Base-by-base conservation (phyloP, 169 alveolate genomes). In the Amoebophrya sp. region DNA sequence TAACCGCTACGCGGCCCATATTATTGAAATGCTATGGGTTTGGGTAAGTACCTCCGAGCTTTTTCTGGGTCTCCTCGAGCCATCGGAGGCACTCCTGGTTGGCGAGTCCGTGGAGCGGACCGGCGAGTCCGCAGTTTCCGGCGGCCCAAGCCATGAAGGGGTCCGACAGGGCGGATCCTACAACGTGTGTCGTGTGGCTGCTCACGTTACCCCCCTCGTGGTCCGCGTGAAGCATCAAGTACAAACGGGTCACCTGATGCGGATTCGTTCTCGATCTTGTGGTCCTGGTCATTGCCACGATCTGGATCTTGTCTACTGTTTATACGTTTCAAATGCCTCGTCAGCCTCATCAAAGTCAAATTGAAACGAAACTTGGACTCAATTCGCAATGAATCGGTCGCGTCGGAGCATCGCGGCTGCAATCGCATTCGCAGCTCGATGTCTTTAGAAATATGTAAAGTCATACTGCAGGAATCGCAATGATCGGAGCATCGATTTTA, bases 31-130 rank as follows among this genome's bases (percentile, higher is more conserved):
- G 89, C 50, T 91, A 97, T 50, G 88, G 91, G 29, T 94, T 94
- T 89, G 94, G 90, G 69, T 93, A 93, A 48, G 89, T 89, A n/a
- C 96, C 96, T 90, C 97, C 96, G 90, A 96, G 94, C 40, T 95
- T 91, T 69, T 94, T 92, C 92, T 93, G 90, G 93, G 96, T 92
- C 29, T 94, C 96, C 29, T 95, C 93, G 41, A 97, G 92, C 98
- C 98, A 97, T 88, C 93, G 95, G 39, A 98, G 94, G 91, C 98
- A 96, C 95, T 97, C 99, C 95, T 97, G 98, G 93, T 98, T 98
- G 34, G 99, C 99, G 69, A 98, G 94, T 13, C 99, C 99, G 92
- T 98, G 99, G 40, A 98, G 95, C 23, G 99, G 99, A 0, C 99
- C 99, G 58, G 91, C 70, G 23, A 58, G 78, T 13, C 78, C 78